Conservation (phyloP, 2,329 filamentous ascomycete genomes). For the Pestalotiopsis fici region DNA sequence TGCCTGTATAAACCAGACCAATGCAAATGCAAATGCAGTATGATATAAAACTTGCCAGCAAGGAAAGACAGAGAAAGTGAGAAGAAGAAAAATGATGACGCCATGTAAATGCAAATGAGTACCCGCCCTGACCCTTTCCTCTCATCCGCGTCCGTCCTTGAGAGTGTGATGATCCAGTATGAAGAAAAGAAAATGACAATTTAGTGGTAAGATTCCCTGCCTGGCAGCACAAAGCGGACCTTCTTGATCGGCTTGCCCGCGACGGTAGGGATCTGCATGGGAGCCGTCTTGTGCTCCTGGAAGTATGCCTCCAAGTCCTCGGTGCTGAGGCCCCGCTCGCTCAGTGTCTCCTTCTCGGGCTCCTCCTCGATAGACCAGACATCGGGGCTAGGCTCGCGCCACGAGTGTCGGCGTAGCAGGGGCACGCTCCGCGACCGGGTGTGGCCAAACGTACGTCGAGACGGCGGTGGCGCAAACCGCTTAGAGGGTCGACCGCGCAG, state of each 20-base stretch:
- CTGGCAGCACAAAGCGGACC: conserved; percentile 56
- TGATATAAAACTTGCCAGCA: neutral
- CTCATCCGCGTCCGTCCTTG: neutral
- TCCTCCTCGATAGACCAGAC: conserved; percentile 64
- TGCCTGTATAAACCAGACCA: neutral
- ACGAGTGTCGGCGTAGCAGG: conserved; percentile 47
- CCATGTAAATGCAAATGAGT: conserved; percentile 13
- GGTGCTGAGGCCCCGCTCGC: conserved; percentile 39
- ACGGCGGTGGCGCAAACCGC: conserved; percentile 26
- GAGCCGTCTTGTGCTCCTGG: conserved; percentile 26
- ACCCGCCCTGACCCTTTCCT: no score
- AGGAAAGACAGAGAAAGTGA: neutral
- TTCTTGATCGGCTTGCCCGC: conserved; percentile 54
- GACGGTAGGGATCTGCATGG: conserved; percentile 41
- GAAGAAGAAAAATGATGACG: neutral
- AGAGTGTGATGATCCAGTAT: conserved; percentile 9
- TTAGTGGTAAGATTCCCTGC: conserved; percentile 30
- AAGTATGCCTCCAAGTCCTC: conserved; percentile 26
- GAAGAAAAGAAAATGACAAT: neutral
- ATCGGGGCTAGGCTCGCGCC: conserved; percentile 60
- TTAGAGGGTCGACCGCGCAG: conserved; percentile 25
- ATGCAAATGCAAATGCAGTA: neutral
- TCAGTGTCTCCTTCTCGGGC: conserved; percentile 53
- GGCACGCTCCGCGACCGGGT: conserved; percentile 31
- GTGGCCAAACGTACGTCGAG: conserved; percentile 27